A percentile compares a stretch with the other conserved stretches of the same genome.
phyloP scores from a whole-genome alignment of 2,329 filamentous ascomycete genomes.

The Fusarium sp. region DNA sequence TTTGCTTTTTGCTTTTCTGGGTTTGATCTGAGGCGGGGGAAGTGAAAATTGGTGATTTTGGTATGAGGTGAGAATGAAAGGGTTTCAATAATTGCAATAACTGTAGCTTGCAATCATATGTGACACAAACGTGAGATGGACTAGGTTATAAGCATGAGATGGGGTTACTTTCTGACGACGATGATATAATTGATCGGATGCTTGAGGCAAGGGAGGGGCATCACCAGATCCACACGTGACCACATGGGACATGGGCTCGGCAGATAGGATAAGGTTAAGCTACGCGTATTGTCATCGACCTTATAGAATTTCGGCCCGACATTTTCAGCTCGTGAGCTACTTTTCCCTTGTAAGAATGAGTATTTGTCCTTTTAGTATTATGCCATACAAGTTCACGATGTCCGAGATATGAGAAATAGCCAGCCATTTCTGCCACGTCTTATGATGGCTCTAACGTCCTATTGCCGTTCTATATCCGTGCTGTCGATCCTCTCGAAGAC shows the following conservation, averaged over 20 bases:
- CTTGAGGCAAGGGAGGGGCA: not conserved
- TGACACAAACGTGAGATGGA: fast-evolving
- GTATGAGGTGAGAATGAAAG: not conserved
- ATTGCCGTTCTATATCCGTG: not conserved
- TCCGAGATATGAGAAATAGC: fast-evolving
- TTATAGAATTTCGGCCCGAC: fast-evolving
- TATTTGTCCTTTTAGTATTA: fast-evolving
- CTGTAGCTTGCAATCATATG: fast-evolving
- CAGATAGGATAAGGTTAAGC: not conserved
- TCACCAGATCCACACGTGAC: not conserved
- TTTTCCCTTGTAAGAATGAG: fast-evolving
- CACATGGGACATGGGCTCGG: fast-evolving
- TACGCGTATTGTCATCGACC: fast-evolving
- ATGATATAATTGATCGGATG: not conserved
- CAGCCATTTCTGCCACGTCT: too few relatives aligned
- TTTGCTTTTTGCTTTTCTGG: not conserved
- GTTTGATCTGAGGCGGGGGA: not conserved
- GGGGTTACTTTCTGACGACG: not conserved
- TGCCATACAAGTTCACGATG: fast-evolving
- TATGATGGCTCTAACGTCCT: fast-evolving
- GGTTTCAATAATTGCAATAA: fast-evolving
- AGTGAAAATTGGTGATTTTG: not conserved
- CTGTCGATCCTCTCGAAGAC: not conserved
- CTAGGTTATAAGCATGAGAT: not conserved
- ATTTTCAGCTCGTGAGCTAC: fast-evolving